Evolutionary conservation across 2,329 filamentous ascomycete species (phyloP).

Genomic region (Arthrobotrys musiformis): DNA sequence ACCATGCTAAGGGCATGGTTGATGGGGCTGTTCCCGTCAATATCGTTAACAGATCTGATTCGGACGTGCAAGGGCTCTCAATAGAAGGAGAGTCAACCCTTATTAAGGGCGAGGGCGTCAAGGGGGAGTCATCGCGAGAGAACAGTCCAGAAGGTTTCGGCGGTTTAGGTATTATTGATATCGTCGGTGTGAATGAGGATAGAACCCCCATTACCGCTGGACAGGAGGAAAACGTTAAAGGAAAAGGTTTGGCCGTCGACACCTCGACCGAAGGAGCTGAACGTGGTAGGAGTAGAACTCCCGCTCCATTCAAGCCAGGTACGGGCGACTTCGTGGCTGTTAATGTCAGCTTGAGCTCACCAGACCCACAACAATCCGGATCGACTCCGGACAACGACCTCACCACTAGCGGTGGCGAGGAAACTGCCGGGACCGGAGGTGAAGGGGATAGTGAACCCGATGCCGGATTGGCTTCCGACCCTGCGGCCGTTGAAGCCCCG

Average conservation of each 20-base stretch:
- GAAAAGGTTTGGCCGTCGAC: slow-evolving; percentile 24
- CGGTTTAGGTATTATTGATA: slow-evolving; percentile 38
- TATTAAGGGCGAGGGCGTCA: slow-evolving; percentile 32
- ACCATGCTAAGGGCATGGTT: slow-evolving; percentile 29
- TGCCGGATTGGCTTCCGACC: slow-evolving; percentile 28
- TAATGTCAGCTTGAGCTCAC: slow-evolving; percentile 52
- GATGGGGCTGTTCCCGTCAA: slow-evolving; percentile 26
- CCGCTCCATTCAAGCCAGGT: slow-evolving; percentile 50
- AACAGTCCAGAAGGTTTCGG: slow-evolving; percentile 37
- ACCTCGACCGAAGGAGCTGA: slow-evolving; percentile 42
- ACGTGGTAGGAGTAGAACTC: slow-evolving; percentile 55
- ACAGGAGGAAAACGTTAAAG: slow-evolving; percentile 19
- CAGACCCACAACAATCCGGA: slow-evolving; percentile 30
- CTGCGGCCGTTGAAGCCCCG: slow-evolving; percentile 47
- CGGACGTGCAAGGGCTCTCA: background rate
- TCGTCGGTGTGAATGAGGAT: slow-evolving; percentile 41
- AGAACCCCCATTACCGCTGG: background rate
- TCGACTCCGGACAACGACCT: slow-evolving; percentile 39
- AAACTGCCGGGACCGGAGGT: slow-evolving; percentile 47
- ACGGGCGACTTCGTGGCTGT: slow-evolving; percentile 52
- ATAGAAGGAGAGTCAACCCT: slow-evolving; percentile 33
- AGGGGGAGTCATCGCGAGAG: slow-evolving; percentile 23
- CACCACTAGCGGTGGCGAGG: slow-evolving; percentile 51
- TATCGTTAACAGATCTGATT: background rate
- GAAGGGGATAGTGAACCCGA: slow-evolving; percentile 44